Evolutionary conservation across 2,329 filamentous ascomycete species (phyloP).

Genomic region (Xylaria sp.): DNA sequence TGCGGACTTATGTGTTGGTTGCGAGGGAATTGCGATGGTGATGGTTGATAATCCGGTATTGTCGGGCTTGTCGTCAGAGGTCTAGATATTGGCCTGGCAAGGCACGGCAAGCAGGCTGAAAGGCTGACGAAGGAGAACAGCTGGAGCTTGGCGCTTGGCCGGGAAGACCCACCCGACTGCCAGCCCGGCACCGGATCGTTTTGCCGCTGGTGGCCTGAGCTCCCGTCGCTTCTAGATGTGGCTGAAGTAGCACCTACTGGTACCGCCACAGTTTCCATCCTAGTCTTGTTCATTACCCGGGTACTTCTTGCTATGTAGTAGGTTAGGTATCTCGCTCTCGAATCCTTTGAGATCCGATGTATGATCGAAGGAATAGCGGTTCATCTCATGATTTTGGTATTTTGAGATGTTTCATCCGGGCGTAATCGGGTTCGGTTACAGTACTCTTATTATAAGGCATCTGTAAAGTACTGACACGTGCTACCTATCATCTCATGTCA

Average conservation of each 20-base stretch:
- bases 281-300: not conserved
- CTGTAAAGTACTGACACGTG: not conserved
- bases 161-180: conserved; percentile 8
- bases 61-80: conserved; percentile 15
- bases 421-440: not conserved
- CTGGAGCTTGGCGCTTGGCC: conserved; percentile 30
- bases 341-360: not conserved
- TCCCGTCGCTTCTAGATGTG: conserved; percentile 28
- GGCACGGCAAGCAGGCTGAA: conserved; percentile 52
- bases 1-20: not conserved
- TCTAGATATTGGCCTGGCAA: conserved; percentile 26
- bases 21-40: conserved; percentile 16
- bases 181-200: not conserved
- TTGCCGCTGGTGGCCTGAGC: conserved; percentile 9
- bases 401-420: conserved; percentile 4
- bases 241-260: conserved; percentile 25
- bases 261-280: conserved; percentile 16
- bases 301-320: not conserved
- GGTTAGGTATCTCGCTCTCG: not conserved
- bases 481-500: conserved; percentile 2
- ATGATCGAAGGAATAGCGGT: not conserved
- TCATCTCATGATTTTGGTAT: not conserved
- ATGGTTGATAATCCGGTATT: conserved; percentile 1
- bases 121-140: conserved; percentile 52
- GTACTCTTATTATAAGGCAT: not conserved